Percentiles rank a stretch among this genome's conserved stretches.
phyloP scores from a whole-genome alignment of 2,329 filamentous ascomycete genomes.

The Blumeria hordei region DNA sequence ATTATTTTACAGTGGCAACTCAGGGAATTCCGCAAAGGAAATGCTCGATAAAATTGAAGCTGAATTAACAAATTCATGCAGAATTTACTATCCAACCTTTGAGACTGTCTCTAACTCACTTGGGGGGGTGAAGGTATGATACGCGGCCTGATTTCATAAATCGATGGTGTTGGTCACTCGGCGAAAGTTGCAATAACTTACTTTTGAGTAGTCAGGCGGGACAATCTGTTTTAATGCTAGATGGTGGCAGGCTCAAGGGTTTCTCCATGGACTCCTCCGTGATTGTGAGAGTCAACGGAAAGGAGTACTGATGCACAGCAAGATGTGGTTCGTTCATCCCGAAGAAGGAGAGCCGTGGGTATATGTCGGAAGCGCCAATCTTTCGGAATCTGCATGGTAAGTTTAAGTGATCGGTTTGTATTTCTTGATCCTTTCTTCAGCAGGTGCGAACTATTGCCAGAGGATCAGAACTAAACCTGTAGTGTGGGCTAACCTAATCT shows the following conservation, averaged over 20 bases:
- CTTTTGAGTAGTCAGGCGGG: conserved; percentile 34
- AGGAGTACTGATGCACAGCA: conserved; percentile 72
- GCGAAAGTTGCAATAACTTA: no score
- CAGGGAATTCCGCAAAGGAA: not conserved
- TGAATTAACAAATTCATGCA: conserved; percentile 25
- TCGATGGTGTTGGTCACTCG: not conserved
- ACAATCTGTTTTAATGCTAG: conserved; percentile 58
- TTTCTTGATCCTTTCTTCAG: no score
- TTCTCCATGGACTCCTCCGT: conserved; percentile 46
- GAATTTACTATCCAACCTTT: conserved; percentile 60
- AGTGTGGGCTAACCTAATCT: conserved; percentile 33
- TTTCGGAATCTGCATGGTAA: conserved; percentile 83
- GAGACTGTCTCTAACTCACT: conserved; percentile 41
- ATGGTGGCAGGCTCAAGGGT: conserved; percentile 42
- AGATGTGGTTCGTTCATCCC: conserved; percentile 33
- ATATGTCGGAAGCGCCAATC: conserved; percentile 76
- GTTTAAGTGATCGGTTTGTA: conserved; percentile 12
- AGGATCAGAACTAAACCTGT: conserved; percentile 47
- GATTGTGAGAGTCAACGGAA: conserved; percentile 49
- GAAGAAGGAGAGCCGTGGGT: conserved; percentile 28
- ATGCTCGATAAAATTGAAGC: conserved; percentile 5
- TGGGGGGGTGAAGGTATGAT: conserved; percentile 22
- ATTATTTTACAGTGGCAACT: not conserved
- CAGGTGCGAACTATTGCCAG: no score
- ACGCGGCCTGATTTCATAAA: not conserved